These are phyloP conservation scores for Paraphoma chrysanthemicola DNA, from an alignment of 2,329 filamentous ascomycete species.

Conservation along the genomic window DNA sequence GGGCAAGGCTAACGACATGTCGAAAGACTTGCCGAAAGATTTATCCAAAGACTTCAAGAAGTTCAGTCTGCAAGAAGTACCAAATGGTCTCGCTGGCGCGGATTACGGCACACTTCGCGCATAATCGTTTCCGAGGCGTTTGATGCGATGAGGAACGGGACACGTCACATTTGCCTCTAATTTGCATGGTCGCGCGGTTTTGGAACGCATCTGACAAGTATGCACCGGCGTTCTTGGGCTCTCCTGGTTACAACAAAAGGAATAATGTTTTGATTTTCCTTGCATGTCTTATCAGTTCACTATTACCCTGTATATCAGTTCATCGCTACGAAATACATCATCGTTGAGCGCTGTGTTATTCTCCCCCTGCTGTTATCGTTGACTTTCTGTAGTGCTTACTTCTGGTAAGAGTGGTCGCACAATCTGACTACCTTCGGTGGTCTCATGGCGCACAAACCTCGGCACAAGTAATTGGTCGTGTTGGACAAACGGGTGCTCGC, in stretches of 20 bases:
- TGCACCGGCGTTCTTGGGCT: background rate
- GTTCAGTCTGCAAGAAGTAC: conserved; percentile 35
- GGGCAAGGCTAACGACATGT: conserved; percentile 26
- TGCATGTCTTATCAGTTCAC: background rate
- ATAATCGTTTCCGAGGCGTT: conserved; percentile 4
- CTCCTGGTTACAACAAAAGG: background rate
- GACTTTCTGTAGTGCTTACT: too few species aligned
- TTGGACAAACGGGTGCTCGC: background rate
- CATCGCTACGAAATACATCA: background rate
- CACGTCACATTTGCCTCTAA: conserved; percentile 13
- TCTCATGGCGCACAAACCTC: background rate
- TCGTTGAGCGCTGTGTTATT: background rate
- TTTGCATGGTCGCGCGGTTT: conserved; percentile 8
- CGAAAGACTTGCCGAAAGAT: conserved; percentile 18
- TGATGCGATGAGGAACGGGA: background rate
- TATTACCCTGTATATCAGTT: background rate
- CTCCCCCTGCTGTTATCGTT: background rate
- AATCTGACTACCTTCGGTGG: too few species aligned
- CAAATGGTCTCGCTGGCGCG: conserved; percentile 36
- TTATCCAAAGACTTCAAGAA: conserved; percentile 32
- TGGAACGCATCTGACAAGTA: background rate
- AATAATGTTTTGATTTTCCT: background rate
- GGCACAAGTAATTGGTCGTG: background rate
- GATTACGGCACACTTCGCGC: conserved; percentile 37
- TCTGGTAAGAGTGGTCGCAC: background rate